Percentiles rank a stretch among this genome's conserved stretches.
Conservation (phyloP, 2,329 filamentous ascomycete genomes). For the Ophiostoma perfectum region DNA sequence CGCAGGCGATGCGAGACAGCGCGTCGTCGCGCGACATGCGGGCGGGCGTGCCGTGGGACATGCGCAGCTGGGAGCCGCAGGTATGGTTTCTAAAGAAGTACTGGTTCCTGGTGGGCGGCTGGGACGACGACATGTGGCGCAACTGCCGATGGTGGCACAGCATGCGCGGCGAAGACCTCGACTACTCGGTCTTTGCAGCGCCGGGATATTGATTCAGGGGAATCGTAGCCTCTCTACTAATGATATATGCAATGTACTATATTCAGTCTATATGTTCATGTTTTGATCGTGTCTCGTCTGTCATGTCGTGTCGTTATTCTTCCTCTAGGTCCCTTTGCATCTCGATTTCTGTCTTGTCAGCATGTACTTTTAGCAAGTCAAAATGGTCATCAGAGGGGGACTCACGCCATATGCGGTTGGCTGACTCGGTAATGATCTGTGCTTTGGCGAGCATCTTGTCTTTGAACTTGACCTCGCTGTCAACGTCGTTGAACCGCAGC, state of each 20-base stretch:
- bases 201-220: neutral
- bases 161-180: slow-evolving; percentile 27
- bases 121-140: slow-evolving; percentile 28
- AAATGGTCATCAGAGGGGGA: slow-evolving; percentile 22
- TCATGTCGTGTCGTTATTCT: slow-evolving; percentile 17
- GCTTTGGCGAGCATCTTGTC: slow-evolving; percentile 45
- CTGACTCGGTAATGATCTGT: slow-evolving; percentile 61
- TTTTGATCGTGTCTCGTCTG: neutral
- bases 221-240: neutral
- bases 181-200: slow-evolving; percentile 24
- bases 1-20: slow-evolving; percentile 23
- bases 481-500: slow-evolving; percentile 34
- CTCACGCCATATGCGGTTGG: slow-evolving; percentile 64
- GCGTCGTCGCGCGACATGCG: slow-evolving; percentile 29
- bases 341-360: slow-evolving; percentile 26
- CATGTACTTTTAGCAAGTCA: neutral
- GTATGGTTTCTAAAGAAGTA: slow-evolving; percentile 41
- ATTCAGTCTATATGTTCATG: neutral
- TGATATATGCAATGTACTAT: neutral
- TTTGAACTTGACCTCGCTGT: slow-evolving; percentile 17
- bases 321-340: slow-evolving; percentile 28
- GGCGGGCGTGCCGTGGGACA: slow-evolving; percentile 41
- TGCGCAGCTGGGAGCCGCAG: slow-evolving; percentile 41
- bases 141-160: slow-evolving; percentile 28
- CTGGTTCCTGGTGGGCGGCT: slow-evolving; percentile 27